Evolutionary conservation across 257 asterid species (phyloP), one percentile per base, ranked within the genome.

Genomic region (Solanum sitiens): DNA sequence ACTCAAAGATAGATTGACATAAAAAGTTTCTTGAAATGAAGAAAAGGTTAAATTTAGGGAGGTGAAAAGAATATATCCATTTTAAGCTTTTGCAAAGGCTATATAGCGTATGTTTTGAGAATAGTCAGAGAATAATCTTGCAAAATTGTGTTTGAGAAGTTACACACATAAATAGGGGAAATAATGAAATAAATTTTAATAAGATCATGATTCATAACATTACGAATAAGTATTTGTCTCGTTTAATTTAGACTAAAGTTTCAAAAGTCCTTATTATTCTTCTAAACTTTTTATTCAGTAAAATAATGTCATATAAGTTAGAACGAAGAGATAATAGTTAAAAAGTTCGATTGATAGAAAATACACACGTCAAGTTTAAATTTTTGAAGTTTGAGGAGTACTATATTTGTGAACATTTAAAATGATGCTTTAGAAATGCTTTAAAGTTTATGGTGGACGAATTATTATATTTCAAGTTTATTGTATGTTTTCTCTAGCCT

Each of bases 81-180:
- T 80, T 47, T 53, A 59, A 77, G 84, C 63, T 56, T 76, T 56
- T 79, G 83, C 21, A 59, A 59, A 70, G 76, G 86, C 61, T 71
- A 53, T 71, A 53, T 53, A 79, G 32, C 32, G 83, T 82, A 70
- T 73, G 87, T 44, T 76, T 59, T 11, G 63, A 87, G 83, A 72
- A 86, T 76, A 65, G 75, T 87, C 89, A 86, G 86, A 83, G 88
- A 88, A 87, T 86, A 77, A 45, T 84, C 33, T 85, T 63, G 21
- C 44, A 21, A 33, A 77, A 2, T 53, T 87, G 88, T 87, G 39
- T 33, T 75, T 87, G 63, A 82, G 89, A 89, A 87, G 89, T 61
- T 86, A 82, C 86, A 88, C 11, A 15, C 16, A 83, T 50, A 30
- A 84, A 53, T 16, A 82, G 47, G 13, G 3, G 15, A 63, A 63